Percentiles rank a stretch among this genome's conserved stretches.
Evolutionary conservation across 331 rosid species (phyloP).

Genomic region (Malus hybrid): DNA sequence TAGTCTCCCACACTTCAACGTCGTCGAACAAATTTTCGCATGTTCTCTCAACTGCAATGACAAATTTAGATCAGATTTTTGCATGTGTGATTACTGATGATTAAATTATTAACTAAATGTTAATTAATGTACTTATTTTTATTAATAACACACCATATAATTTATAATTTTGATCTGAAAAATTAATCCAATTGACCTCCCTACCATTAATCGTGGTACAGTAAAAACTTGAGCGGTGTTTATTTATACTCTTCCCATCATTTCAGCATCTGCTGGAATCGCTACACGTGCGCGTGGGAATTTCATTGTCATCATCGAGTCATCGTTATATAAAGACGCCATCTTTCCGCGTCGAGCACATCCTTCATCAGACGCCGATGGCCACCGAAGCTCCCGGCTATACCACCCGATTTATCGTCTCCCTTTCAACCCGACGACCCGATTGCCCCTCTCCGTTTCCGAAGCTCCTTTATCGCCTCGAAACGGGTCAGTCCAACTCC

Average conservation of each 20-base stretch:
- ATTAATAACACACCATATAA: too few relatives aligned
- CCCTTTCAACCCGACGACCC: slow-evolving; percentile 22
- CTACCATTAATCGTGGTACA: too few relatives aligned
- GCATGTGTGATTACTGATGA: rapidly evolving
- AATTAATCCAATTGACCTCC: too few relatives aligned
- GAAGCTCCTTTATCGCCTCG: slow-evolving; percentile 11
- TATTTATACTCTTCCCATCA: too few relatives aligned
- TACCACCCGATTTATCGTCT: slow-evolving; percentile 10
- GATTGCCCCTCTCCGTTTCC: background rate
- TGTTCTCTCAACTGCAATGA: too few relatives aligned
- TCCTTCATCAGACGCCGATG: slow-evolving; percentile 33
- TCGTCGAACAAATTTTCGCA: too few relatives aligned
- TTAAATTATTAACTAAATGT: too few relatives aligned
- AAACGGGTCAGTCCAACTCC: slow-evolving; percentile 13
- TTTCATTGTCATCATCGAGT: background rate
- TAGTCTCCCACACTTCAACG: too few relatives aligned
- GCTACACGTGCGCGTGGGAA: background rate
- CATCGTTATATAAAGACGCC: background rate
- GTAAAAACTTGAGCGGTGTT: too few relatives aligned
- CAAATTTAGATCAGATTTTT: too few relatives aligned
- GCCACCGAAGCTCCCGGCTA: slow-evolving; percentile 37
- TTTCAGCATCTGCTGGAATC: background rate
- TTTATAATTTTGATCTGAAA: too few relatives aligned
- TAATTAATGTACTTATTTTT: too few relatives aligned
- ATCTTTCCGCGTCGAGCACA: background rate